Evolutionary conservation across 2,329 filamentous ascomycete genomes (phyloP), one percentile per base, ranked within the genome.

Genomic region (Trichoderma sp.): DNA sequence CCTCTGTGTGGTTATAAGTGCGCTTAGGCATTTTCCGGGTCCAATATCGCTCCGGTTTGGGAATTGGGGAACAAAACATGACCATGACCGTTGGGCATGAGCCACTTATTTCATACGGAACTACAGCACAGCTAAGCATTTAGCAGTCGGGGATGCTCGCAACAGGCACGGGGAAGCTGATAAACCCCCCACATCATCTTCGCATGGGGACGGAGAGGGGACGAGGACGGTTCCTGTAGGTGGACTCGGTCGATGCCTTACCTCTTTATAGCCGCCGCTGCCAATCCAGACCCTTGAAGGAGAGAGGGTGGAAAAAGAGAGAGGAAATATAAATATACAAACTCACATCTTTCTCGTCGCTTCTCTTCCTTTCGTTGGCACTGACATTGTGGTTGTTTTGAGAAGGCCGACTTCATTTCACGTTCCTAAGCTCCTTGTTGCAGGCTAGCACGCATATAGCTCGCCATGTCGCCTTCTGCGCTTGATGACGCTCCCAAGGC

Each of bases 391-490:
- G 50, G n/a, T 34, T 64, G 25, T 22, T 10, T 12, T 32, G 13
- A n/a, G n/a, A 22, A 32, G 19, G 22, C 19, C 35, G 37, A 9
- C 6, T 35, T 48, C 37, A 8, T 27, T 42, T 6, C 50, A 19
- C 45, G 15, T 13, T 13, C 22, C 34, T 15, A 37, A 37, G 13
- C 19, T 27, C 19, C 52, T 54, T n/a, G 34, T 57, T 15, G 35
- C 8, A 19, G n/a, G 19, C n/a, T n/a, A 29, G 19, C 19, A 29
- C 42, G 29, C 54, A 59, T 32, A 58, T 13, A 42, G 25, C 17
- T 42, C 68, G 74, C 61, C 64, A 80, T 80, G 78, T 77, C 75
- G 67, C 78, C 78, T 68, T 77, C 77, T 56, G 76, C 74, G 68
- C 72, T 75, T 68, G 76, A 79, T 45, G 76, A 79, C 50, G 37